These are phyloP conservation scores for Potentilla sterilis DNA, from an alignment of 306 rosid genomes.

Conservation along the genomic window DNA sequence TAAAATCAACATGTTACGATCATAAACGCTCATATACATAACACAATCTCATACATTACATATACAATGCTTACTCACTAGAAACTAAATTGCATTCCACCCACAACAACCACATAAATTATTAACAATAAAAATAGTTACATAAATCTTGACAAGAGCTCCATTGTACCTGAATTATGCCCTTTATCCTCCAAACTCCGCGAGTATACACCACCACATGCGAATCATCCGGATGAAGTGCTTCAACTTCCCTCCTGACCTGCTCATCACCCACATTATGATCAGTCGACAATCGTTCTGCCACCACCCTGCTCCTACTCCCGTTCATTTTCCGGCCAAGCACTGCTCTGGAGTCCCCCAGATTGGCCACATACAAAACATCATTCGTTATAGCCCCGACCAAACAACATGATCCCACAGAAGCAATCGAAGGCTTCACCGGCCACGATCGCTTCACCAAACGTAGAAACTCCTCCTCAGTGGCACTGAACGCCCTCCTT, in stretches of 20 bases:
- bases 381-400: conserved; percentile 79
- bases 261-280: conserved; percentile 89
- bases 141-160: not conserved
- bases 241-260: conserved; percentile 87
- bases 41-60: not conserved
- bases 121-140: not conserved
- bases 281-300: conserved; percentile 81
- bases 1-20: not conserved
- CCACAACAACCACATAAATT: not conserved
- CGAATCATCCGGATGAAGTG: conserved; percentile 91
- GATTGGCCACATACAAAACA: conserved; percentile 77
- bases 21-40: not conserved
- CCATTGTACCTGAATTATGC: conserved; percentile 83
- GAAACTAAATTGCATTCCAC: not conserved
- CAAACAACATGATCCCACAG: conserved; percentile 92
- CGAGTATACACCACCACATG: conserved; percentile 69
- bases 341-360: conserved; percentile 92
- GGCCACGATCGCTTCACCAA: conserved; percentile 66
- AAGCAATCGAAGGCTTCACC: conserved; percentile 69
- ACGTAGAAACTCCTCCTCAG: conserved; percentile 74
- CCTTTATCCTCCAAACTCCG: conserved; percentile 96
- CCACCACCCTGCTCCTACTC: conserved; percentile 46
- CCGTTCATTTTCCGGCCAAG: conserved; percentile 57
- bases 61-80: not conserved
- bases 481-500: conserved; percentile 79